Conservation (phyloP, 176 grass and related monocot genomes). For the Urochloa ruziziensis region DNA sequence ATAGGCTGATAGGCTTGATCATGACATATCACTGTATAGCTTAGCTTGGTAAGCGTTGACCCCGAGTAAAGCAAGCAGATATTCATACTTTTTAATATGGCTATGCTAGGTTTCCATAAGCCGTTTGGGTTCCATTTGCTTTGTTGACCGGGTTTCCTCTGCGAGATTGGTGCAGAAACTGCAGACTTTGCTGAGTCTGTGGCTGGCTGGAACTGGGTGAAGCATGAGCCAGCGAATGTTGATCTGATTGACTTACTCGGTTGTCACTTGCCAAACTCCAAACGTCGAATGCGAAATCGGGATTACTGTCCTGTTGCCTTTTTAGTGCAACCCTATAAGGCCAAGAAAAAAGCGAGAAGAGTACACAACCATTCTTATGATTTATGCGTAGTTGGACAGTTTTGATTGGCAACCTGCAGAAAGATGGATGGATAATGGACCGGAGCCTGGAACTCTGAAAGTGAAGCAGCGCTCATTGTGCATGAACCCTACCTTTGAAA, state of each 20-base stretch:
- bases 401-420: no score
- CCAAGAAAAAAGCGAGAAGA: neutral
- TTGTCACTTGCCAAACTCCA: no score
- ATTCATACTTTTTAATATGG: slow-evolving; percentile 5
- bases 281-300: neutral
- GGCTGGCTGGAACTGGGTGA: neutral
- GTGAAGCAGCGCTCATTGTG: no score
- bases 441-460: no score
- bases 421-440: no score
- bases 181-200: slow-evolving; percentile 1
- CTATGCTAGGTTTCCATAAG: slow-evolving; percentile 16
- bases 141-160: neutral
- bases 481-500: no score
- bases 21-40: slow-evolving; percentile 19
- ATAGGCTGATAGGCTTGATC: slow-evolving; percentile 33
- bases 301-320: neutral
- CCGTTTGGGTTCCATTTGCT: slow-evolving; percentile 12
- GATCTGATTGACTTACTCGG: no score
- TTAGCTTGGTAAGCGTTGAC: slow-evolving; percentile 39
- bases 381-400: no score
- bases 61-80: neutral
- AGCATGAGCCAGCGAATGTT: no score
- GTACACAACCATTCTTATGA: no score
- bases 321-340: neutral
- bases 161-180: slow-evolving; percentile 12